These are phyloP conservation scores for Cerrena zonata DNA, from an alignment of 1,284 basidiomycete species.

Conservation along the genomic window DNA sequence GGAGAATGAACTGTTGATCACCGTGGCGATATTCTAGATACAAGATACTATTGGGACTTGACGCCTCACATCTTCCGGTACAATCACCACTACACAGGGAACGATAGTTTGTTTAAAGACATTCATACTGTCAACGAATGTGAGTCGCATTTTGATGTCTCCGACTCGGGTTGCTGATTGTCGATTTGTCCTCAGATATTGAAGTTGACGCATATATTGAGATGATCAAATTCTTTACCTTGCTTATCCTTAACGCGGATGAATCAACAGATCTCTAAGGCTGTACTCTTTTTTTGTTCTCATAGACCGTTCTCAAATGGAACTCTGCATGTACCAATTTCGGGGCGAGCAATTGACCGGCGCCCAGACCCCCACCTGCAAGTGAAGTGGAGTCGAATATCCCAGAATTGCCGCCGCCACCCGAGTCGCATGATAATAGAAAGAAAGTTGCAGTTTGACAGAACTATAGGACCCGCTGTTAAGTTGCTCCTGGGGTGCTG, in stretches of 20 bases:
- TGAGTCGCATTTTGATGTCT: constrained; percentile 6
- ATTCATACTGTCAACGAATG: constrained; percentile 57
- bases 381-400: too few relatives aligned
- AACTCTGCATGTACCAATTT: too few relatives aligned
- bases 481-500: neutral
- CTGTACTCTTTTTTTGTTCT: too few relatives aligned
- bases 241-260: constrained; percentile 43
- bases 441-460: neutral
- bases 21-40: constrained; percentile 28
- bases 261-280: constrained; percentile 25
- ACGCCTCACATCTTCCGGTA: constrained; percentile 48
- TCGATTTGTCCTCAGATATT: constrained; percentile 27
- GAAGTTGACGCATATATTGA: constrained; percentile 34
- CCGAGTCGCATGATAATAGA: too few relatives aligned
- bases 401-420: too few relatives aligned
- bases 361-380: too few relatives aligned
- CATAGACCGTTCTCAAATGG: too few relatives aligned
- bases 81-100: constrained; percentile 33
- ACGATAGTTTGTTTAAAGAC: constrained; percentile 34
- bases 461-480: neutral
- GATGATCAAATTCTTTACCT: constrained; percentile 41
- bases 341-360: too few relatives aligned
- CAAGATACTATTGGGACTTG: constrained; percentile 42
- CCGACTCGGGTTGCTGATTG: constrained; percentile 4
- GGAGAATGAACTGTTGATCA: neutral